phyloP scores from a whole-genome alignment of 306 rosid species.

The Cucurbita moschata region DNA sequence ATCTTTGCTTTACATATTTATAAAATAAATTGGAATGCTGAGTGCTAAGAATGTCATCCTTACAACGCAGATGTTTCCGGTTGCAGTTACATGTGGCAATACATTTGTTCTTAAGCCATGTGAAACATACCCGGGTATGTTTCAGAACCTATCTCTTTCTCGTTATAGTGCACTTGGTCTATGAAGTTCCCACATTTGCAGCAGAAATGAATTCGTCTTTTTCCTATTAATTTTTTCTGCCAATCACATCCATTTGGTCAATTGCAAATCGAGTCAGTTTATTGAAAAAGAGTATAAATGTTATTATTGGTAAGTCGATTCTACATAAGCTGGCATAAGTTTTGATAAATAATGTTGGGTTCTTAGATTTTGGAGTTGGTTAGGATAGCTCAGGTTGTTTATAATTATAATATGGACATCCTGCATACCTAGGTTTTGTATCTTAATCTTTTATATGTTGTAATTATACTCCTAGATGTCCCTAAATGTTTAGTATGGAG shows the following conservation, averaged over 20 bases:
- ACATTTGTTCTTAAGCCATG: slow-evolving; percentile 66
- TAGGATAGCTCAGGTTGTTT: too few relatives aligned
- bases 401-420: too few relatives aligned
- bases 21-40: neutral
- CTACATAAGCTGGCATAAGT: too few relatives aligned
- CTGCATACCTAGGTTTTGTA: too few relatives aligned
- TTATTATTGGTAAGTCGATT: too few relatives aligned
- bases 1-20: neutral
- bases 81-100: slow-evolving; percentile 64
- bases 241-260: neutral
- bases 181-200: neutral
- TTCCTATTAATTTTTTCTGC: neutral
- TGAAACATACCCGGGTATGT: slow-evolving; percentile 51
- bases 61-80: slow-evolving; percentile 51
- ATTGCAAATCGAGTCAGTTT: too few relatives aligned
- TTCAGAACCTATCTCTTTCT: neutral
- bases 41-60: neutral
- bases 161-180: neutral
- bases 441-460: too few relatives aligned
- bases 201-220: neutral
- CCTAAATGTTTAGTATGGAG: too few relatives aligned
- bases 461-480: too few relatives aligned
- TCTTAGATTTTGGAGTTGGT: too few relatives aligned
- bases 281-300: too few relatives aligned
- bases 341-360: too few relatives aligned